Percentiles rank a stretch among this genome's conserved stretches.
These are phyloP conservation scores for Wickerhamiella lipophila DNA, from an alignment of 805 yeast genomes.

Conservation along the genomic window DNA sequence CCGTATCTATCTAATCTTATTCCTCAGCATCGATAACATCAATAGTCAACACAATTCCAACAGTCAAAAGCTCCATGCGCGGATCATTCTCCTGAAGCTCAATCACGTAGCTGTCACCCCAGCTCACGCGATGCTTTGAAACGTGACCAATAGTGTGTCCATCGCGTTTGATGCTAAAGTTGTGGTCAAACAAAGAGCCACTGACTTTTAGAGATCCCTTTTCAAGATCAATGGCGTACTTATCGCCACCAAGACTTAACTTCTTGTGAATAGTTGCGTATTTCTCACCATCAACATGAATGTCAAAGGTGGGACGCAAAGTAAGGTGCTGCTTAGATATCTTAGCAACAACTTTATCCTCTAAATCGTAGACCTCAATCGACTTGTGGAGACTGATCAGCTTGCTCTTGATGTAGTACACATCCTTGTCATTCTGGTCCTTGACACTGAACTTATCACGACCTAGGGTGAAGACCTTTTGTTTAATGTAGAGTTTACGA, in stretches of 20 bases:
- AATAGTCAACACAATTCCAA: constrained; percentile 4
- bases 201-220: constrained; percentile 1
- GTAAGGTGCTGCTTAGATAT: constrained; percentile 6
- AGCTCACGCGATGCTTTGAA: not conserved
- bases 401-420: constrained; percentile 9
- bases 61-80: constrained; percentile 6
- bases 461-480: constrained; percentile 6
- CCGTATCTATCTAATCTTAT: not conserved
- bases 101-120: constrained; percentile 12
- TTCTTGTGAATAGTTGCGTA: constrained; percentile 9
- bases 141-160: constrained; percentile 3
- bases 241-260: constrained; percentile 8
- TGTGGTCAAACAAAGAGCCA: constrained; percentile 11
- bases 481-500: constrained; percentile 10
- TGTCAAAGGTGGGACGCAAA: constrained; percentile 1
- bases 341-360: constrained; percentile 5
- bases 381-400: constrained; percentile 6
- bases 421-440: constrained; percentile 6
- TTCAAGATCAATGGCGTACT: constrained; percentile 4
- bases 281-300: constrained; percentile 5
- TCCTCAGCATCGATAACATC: constrained; percentile 8
- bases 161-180: constrained; percentile 8
- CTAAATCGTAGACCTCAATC: not conserved
- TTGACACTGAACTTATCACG: constrained; percentile 11
- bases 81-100: not conserved